phyloP scores from a whole-genome alignment of 495 filamentous ascomycete genomes.

The Aspergillus coremiiformis region DNA sequence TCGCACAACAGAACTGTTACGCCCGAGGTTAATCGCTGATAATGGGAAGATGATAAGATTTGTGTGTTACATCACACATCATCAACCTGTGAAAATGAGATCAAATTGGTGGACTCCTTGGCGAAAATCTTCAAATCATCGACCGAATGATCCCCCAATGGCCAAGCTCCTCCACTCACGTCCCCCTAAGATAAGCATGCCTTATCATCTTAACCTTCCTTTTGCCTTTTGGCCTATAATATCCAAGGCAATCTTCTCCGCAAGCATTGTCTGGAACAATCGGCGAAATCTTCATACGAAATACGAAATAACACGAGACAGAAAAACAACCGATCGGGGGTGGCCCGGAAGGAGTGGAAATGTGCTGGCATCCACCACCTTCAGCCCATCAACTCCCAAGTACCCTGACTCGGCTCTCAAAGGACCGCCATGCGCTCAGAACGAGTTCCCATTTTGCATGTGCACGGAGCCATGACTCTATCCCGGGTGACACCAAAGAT shows the following conservation, averaged over 20 bases:
- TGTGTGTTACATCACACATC: neutral
- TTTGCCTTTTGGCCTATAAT: conserved; percentile 23
- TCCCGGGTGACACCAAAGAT: conserved; percentile 41
- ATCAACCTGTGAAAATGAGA: neutral
- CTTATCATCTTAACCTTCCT: neutral
- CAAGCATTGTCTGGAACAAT: conserved; percentile 40
- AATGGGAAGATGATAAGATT: neutral
- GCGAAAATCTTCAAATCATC: neutral
- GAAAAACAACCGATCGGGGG: conserved; percentile 46
- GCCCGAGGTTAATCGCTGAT: neutral
- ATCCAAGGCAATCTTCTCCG: conserved; percentile 54
- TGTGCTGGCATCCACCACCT: conserved; percentile 53
- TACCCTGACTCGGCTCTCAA: conserved; percentile 43
- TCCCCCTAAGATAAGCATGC: neutral
- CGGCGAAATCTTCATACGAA: neutral
- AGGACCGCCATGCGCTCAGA: conserved; percentile 47
- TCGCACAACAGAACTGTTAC: neutral
- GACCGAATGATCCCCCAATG: too few relatives aligned
- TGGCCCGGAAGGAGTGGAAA: conserved; percentile 53
- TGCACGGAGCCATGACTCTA: conserved; percentile 40
- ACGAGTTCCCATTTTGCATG: conserved; percentile 43
- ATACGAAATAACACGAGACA: conserved; percentile 11
- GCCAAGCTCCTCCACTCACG: neutral
- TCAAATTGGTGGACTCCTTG: neutral
- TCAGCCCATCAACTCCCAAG: conserved; percentile 43